Percentiles rank a stretch among this genome's conserved stretches.
Evolutionary conservation across 2,329 filamentous ascomycete species (phyloP).

Genomic region (Cladosporium sp.): DNA sequence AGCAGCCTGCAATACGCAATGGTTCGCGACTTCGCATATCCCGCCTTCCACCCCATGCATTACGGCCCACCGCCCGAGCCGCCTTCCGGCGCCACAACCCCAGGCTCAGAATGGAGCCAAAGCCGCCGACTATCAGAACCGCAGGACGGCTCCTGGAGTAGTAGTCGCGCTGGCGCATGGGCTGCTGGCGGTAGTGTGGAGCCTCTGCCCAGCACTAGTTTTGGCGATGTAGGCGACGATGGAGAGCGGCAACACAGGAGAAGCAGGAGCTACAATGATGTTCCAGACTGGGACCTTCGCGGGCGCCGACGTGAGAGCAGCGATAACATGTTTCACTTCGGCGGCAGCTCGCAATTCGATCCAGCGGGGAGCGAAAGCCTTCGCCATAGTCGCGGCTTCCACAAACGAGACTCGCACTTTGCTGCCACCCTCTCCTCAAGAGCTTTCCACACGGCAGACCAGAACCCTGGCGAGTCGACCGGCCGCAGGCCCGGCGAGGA

Average conservation of each 20-base stretch:
- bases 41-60: conserved; percentile 78
- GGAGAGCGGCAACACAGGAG: conserved; percentile 35
- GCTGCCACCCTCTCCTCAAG: conserved; percentile 36
- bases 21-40: conserved; percentile 95
- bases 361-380: conserved; percentile 34
- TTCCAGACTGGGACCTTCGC: conserved; percentile 70
- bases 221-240: conserved; percentile 28
- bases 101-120: conserved; percentile 75
- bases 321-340: conserved; percentile 23
- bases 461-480: conserved; percentile 4
- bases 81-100: conserved; percentile 80
- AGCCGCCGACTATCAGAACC: conserved; percentile 73
- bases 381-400: conserved; percentile 33
- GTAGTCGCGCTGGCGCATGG: conserved; percentile 52
- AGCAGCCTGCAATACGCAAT: conserved; percentile 85
- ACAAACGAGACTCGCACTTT: conserved; percentile 54
- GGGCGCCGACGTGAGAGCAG: conserved; percentile 42
- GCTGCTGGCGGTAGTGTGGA: conserved; percentile 30
- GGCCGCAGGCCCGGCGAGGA: conserved; percentile 7
- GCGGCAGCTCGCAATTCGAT: conserved; percentile 25
- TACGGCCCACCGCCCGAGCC: conserved; percentile 85
- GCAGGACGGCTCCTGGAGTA: conserved; percentile 18
- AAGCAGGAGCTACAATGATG: conserved; percentile 77
- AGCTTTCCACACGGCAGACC: conserved; percentile 25
- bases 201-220: conserved; percentile 37